phyloP scores from a whole-genome alignment of 768 basidiomycete genomes.

The Lentinula raphanica region DNA sequence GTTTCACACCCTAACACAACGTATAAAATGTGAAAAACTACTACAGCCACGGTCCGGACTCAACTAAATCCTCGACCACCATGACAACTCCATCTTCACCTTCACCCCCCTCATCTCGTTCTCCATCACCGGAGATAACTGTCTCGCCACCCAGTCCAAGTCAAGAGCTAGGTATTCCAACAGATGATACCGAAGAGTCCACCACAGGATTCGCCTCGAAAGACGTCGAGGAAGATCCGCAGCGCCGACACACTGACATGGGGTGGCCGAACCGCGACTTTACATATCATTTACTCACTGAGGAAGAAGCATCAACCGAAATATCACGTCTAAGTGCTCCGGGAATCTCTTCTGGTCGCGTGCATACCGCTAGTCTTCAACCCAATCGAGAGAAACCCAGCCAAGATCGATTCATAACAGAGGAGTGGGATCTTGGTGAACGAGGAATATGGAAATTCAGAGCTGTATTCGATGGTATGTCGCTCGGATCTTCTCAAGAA shows the following conservation, averaged over 20 bases:
- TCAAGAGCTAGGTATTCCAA: background rate
- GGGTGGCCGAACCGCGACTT: background rate
- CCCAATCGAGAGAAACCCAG: constrained; percentile 36
- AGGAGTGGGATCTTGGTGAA: constrained; percentile 17
- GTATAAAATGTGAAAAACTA: no score
- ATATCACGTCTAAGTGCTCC: background rate
- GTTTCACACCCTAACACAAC: no score
- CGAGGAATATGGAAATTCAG: constrained; percentile 37
- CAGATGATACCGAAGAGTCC: background rate
- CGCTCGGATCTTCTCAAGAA: no score
- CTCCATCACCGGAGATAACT: background rate
- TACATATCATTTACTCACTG: background rate
- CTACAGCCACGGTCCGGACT: no score
- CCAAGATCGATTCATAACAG: constrained; percentile 42
- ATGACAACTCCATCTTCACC: background rate
- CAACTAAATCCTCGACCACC: background rate
- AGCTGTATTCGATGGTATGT: constrained; percentile 43
- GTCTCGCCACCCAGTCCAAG: background rate
- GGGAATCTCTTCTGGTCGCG: background rate
- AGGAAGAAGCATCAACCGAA: background rate
- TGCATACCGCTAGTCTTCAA: constrained; percentile 27
- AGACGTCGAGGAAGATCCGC: background rate
- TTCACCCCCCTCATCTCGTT: background rate
- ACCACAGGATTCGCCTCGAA: background rate
- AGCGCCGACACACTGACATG: background rate